Evolutionary conservation across 2,329 filamentous ascomycete species (phyloP).

Genomic region (Pyrenophora seminiperda): DNA sequence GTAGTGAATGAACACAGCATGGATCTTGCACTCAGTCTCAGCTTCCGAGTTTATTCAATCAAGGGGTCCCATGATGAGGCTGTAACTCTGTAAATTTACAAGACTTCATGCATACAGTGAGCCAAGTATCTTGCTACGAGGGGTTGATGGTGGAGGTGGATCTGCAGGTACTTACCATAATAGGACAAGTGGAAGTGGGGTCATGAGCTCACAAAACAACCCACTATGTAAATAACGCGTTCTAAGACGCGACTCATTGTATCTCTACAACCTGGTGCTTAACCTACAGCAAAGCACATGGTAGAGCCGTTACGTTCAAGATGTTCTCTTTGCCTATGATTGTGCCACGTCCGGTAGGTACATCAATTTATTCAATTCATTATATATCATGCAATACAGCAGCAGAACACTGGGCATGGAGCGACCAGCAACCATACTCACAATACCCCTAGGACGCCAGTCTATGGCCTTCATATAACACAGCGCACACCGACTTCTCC

Average conservation of each 20-base stretch:
- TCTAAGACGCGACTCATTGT: slow-evolving; percentile 1
- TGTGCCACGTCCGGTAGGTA: slow-evolving; percentile 22
- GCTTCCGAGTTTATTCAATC: too few relatives aligned
- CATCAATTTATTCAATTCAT: neutral
- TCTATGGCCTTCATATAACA: slow-evolving; percentile 39
- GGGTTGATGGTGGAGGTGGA: neutral
- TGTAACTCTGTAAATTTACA: too few relatives aligned
- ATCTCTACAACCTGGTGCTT: neutral
- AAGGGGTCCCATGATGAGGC: too few relatives aligned
- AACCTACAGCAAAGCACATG: neutral
- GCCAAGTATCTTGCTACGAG: neutral
- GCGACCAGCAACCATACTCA: slow-evolving; percentile 8
- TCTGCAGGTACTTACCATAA: neutral
- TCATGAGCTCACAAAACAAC: slow-evolving; percentile 11
- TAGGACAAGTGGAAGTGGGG: slow-evolving; percentile 16
- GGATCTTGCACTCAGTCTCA: too few relatives aligned
- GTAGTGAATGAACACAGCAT: too few relatives aligned
- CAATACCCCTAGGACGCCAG: slow-evolving; percentile 31
- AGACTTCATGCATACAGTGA: too few relatives aligned
- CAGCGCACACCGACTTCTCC: slow-evolving; percentile 25
- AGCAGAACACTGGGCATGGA: neutral
- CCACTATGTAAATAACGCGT: slow-evolving; percentile 21
- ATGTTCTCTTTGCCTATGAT: slow-evolving; percentile 29
- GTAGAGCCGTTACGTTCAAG: neutral
- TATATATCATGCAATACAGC: neutral